Conservation (phyloP, 1,139 yeast species). For the Lipomyces yarrowii region DNA sequence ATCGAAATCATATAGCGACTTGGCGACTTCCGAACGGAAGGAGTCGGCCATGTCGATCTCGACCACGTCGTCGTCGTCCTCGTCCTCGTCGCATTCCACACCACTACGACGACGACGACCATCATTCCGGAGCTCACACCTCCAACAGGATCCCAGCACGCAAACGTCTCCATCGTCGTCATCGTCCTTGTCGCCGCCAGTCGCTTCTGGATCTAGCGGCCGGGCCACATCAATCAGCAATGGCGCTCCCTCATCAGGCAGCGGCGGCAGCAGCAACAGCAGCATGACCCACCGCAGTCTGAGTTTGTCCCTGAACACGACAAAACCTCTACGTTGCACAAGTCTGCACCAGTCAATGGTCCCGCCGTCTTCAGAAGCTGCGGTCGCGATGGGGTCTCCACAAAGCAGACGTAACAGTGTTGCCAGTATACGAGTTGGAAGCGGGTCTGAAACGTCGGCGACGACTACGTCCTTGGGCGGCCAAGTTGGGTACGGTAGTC, state of each 20-base stretch:
- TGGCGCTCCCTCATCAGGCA: not conserved
- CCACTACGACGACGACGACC: not conserved
- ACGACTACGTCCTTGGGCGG: not conserved
- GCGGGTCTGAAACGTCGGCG: not conserved
- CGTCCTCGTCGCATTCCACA: not conserved
- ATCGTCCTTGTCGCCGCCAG: not conserved
- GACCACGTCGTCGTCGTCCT: not conserved
- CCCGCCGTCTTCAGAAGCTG: conserved; percentile 9
- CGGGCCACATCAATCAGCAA: not conserved
- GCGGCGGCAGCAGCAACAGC: not conserved
- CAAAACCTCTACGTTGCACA: conserved; percentile 15
- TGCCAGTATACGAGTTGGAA: not conserved
- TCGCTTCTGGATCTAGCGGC: not conserved
- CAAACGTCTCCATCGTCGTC: not conserved
- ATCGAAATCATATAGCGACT: not conserved
- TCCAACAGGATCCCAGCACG: not conserved
- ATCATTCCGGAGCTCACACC: not conserved
- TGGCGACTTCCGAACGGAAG: not conserved
- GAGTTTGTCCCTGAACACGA: conserved; percentile 7
- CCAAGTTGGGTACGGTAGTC: not conserved
- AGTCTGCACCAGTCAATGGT: conserved; percentile 17
- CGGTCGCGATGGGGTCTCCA: conserved; percentile 2
- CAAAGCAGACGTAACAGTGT: conserved; percentile 14
- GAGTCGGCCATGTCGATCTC: not conserved
- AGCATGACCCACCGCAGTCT: conserved; percentile 1